Percentiles rank a stretch among this genome's conserved stretches.
These are phyloP conservation scores for Aegilops longissima DNA, from an alignment of 176 grass and related monocot species.

Conservation along the genomic window DNA sequence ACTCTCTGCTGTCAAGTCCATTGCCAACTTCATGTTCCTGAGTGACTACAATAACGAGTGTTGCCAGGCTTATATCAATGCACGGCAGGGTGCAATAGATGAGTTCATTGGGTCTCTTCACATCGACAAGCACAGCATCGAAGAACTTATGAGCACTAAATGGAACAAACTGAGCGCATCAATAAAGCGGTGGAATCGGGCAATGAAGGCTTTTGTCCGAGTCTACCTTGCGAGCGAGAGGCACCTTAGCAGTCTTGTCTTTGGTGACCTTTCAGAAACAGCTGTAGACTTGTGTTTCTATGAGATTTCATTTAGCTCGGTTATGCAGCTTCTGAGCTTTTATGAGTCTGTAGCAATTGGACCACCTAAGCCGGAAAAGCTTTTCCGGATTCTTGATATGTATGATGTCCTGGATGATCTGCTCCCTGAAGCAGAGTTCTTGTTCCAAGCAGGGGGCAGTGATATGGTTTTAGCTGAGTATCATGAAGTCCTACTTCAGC, in stretches of 20 bases:
- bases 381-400: slow-evolving; percentile 87
- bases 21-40: slow-evolving; percentile 78
- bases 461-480: slow-evolving; percentile 70
- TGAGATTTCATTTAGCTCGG: slow-evolving; percentile 72
- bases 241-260: slow-evolving; percentile 65
- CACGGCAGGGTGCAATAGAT: slow-evolving; percentile 61
- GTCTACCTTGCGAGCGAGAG: slow-evolving; percentile 85
- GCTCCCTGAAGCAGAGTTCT: slow-evolving; percentile 53
- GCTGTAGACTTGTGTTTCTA: slow-evolving; percentile 65
- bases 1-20: slow-evolving; percentile 65
- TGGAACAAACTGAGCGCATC: slow-evolving; percentile 57
- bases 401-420: slow-evolving; percentile 63
- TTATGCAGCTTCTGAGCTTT: slow-evolving; percentile 72
- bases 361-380: slow-evolving; percentile 63
- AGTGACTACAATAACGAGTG: slow-evolving; percentile 81
- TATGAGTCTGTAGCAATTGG: slow-evolving; percentile 64
- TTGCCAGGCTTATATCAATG: slow-evolving; percentile 65
- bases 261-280: slow-evolving; percentile 64
- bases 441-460: slow-evolving; percentile 54
- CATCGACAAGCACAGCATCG: slow-evolving; percentile 64
- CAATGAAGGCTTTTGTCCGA: slow-evolving; percentile 59
- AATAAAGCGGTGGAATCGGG: slow-evolving; percentile 75
- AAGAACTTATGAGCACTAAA: slow-evolving; percentile 64
- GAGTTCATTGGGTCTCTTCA: slow-evolving; percentile 61
- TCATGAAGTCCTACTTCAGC: slow-evolving; percentile 63